Evolutionary conservation across 2,329 filamentous ascomycete genomes (phyloP).

Genomic region (Cytospora leucostoma): DNA sequence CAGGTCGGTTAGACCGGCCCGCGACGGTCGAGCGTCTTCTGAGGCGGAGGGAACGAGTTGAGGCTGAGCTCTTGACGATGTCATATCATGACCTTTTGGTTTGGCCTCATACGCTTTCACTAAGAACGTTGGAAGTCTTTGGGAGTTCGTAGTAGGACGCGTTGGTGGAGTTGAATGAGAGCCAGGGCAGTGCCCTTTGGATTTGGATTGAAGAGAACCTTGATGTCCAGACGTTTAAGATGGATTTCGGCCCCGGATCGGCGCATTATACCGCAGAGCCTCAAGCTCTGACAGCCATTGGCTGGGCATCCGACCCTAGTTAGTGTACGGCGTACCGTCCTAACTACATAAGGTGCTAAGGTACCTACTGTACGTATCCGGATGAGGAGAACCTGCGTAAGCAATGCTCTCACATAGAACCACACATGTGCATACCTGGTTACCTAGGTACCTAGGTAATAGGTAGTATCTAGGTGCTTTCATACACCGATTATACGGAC

Average conservation of each 20-base stretch:
- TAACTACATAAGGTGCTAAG: too few species aligned
- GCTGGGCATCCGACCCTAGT: too few species aligned
- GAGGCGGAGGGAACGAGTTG: neutral
- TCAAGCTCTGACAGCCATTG: neutral
- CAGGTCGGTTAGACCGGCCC: neutral
- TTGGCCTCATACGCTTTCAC: neutral
- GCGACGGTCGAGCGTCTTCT: neutral
- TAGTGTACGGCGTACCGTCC: too few species aligned
- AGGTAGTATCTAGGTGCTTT: too few species aligned
- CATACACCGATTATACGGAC: too few species aligned
- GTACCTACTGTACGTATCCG: too few species aligned
- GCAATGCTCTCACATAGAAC: too few species aligned
- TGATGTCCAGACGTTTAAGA: neutral
- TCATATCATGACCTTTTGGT: neutral
- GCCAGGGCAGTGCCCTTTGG: neutral
- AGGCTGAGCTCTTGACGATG: neutral
- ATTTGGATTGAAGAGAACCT: neutral
- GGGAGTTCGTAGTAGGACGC: neutral
- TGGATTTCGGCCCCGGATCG: neutral
- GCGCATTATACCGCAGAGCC: slow-evolving; percentile 2
- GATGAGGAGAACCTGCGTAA: too few species aligned
- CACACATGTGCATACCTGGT: too few species aligned
- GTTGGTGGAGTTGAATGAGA: neutral
- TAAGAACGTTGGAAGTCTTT: neutral
- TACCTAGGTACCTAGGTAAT: too few species aligned